Conservation (phyloP, 176 grass and related monocot species). For the Canna indica region DNA sequence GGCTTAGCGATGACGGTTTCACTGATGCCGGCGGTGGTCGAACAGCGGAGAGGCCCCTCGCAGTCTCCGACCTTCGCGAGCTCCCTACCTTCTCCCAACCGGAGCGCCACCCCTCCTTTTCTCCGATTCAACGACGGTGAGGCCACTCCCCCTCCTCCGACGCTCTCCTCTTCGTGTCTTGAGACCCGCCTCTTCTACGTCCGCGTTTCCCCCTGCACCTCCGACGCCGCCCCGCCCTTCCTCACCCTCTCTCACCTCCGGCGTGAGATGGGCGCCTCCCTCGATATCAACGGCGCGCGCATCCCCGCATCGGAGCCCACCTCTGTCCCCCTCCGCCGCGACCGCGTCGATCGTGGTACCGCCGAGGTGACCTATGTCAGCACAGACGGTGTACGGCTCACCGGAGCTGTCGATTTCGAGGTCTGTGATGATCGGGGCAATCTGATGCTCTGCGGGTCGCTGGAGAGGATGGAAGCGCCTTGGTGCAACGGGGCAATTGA, state of each 20-base stretch:
- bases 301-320: not conserved
- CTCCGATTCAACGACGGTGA: not conserved
- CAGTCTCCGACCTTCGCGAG: not conserved
- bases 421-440: constrained; percentile 60
- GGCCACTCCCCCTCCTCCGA: not conserved
- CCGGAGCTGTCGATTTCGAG: constrained; percentile 46
- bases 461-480: constrained; percentile 31
- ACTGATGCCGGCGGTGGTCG: not conserved
- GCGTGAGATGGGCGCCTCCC: constrained; percentile 16
- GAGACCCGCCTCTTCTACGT: constrained; percentile 90
- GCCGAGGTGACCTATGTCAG: constrained; percentile 73
- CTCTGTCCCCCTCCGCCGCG: constrained; percentile 46
- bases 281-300: constrained; percentile 27
- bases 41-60: not conserved
- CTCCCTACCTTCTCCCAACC: not conserved
- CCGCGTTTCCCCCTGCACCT: constrained; percentile 36
- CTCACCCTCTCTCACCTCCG: constrained; percentile 49
- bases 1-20: not conserved
- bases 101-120: not conserved
- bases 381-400: constrained; percentile 35
- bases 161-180: constrained; percentile 22
- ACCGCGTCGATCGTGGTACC: constrained; percentile 40
- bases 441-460: constrained; percentile 45
- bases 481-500: constrained; percentile 29
- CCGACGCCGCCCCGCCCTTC: constrained; percentile 4